Base-by-base conservation (phyloP, 257 asterid species). In the Ehretia macrophylla region DNA sequence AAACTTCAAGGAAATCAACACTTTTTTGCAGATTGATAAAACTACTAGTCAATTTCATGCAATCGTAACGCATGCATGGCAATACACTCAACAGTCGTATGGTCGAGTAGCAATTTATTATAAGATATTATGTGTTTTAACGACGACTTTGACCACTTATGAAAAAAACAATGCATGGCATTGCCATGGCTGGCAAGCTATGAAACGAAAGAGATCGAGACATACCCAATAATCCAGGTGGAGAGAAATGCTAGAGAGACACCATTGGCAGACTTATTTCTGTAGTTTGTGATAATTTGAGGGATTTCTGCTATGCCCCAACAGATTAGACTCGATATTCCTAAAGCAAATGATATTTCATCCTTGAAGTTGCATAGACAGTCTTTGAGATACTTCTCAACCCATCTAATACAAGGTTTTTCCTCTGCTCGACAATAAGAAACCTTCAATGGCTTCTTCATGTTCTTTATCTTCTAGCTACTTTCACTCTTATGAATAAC, bases 221-320 rank as follows among this genome's bases (percentile, higher is more conserved):
- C 44, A 38, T 51, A 83, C 90, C 90, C 90, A 21, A 75, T 3
- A 40, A 83, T 80, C 90, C 90, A 83, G 38, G 86, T 72, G 48
- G 70, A 72, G 37, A 83, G 74, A 64, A 83, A 83, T 1, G 83
- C 75, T 5, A 83, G 42, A 32, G 90, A 83, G 52, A 83, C 83
- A 0, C 86, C 90, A n/a, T 53, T 18, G 0, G 86, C 77, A 14
- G 90, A 80, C 55, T 80, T 83, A 63, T 57, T 77, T 17, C 10
- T 52, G 79, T 72, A 75, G 68, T 80, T 83, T 48, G 85, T 77
- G 44, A 83, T 20, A 38, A 83, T 80, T 62, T 80, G 90, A 13
- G 90, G 90, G 65, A 83, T 83, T 59, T 83, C 90, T 0, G 90
- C 86, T 0, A 80, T 65, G 12, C 73, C 84, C 90, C 90, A 83